Conservation (phyloP, 805 yeast genomes). For the Hanseniaspora singularis region DNA sequence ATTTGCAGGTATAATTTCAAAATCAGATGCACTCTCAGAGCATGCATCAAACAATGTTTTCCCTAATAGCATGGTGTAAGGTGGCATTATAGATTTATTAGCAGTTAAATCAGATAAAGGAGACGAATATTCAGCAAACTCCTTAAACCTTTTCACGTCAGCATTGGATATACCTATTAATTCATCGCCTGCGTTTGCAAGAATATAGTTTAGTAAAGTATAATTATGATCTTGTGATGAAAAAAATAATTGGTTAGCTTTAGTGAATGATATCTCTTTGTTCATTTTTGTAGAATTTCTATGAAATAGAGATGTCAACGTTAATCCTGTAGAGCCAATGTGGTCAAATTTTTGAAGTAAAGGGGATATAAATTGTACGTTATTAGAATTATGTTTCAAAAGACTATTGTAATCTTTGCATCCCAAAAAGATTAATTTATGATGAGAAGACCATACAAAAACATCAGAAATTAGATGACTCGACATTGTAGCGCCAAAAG, state of each 20-base stretch:
- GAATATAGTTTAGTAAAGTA: constrained; percentile 7
- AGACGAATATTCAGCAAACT: constrained; percentile 63
- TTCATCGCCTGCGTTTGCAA: constrained; percentile 17
- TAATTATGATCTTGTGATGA: constrained; percentile 14
- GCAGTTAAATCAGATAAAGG: constrained; percentile 58
- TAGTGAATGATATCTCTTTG: constrained; percentile 3
- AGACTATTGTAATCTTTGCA: constrained; percentile 23
- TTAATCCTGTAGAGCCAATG: constrained; percentile 42
- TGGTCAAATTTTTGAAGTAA: constrained; percentile 35
- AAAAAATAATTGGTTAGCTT: constrained; percentile 7
- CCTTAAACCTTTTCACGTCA: constrained; percentile 36
- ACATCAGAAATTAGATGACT: constrained; percentile 56
- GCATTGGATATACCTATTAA: constrained; percentile 2
- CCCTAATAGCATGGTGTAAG: constrained; percentile 67
- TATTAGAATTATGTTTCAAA: not conserved
- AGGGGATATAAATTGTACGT: constrained; percentile 17
- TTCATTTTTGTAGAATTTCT: not conserved
- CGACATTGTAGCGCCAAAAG: constrained; percentile 38
- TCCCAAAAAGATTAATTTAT: constrained; percentile 54
- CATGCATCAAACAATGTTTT: constrained; percentile 59
- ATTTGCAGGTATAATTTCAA: constrained; percentile 57
- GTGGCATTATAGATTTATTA: constrained; percentile 58
- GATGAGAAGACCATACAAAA: constrained; percentile 68
- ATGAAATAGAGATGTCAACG: constrained; percentile 38
- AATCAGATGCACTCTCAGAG: constrained; percentile 53